phyloP scores from a whole-genome alignment of 1,139 yeast genomes.

The Debaryomycetaceae sp. region DNA sequence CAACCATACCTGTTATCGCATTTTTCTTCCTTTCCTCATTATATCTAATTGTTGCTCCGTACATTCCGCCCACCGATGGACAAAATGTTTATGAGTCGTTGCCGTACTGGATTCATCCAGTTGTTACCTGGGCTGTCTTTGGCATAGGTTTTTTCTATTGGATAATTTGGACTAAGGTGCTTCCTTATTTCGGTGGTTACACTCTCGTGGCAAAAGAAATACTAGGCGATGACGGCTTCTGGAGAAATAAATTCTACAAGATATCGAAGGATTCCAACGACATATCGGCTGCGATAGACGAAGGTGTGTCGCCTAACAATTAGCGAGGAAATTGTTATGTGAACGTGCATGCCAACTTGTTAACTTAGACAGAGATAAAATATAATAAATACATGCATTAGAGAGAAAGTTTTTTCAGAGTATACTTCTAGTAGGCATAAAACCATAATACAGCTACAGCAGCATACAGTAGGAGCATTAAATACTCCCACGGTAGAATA shows the following conservation, averaged over 20 bases:
- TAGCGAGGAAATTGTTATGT: not conserved
- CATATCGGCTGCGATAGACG: not conserved
- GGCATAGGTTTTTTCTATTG: constrained; percentile 70
- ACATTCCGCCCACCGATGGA: constrained; percentile 67
- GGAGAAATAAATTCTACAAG: constrained; percentile 61
- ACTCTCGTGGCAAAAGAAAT: constrained; percentile 55
- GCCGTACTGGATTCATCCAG: constrained; percentile 82
- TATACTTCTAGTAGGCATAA: no score
- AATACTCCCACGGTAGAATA: no score
- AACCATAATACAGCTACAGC: no score
- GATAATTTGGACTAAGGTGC: constrained; percentile 59
- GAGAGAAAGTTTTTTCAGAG: no score
- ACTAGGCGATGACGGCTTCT: constrained; percentile 69
- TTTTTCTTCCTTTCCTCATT: constrained; percentile 69
- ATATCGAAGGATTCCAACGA: constrained; percentile 11
- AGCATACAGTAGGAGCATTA: no score
- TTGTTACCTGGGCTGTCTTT: constrained; percentile 77
- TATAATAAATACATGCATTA: no score
- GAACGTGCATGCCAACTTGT: no score
- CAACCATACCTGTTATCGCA: constrained; percentile 57
- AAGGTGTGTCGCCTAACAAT: not conserved
- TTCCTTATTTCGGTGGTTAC: constrained; percentile 62
- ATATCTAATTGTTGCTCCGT: constrained; percentile 76
- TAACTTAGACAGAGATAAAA: no score
- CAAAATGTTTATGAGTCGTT: constrained; percentile 62